Conservation (phyloP, 306 rosid genomes). For the Malus asiatica region DNA sequence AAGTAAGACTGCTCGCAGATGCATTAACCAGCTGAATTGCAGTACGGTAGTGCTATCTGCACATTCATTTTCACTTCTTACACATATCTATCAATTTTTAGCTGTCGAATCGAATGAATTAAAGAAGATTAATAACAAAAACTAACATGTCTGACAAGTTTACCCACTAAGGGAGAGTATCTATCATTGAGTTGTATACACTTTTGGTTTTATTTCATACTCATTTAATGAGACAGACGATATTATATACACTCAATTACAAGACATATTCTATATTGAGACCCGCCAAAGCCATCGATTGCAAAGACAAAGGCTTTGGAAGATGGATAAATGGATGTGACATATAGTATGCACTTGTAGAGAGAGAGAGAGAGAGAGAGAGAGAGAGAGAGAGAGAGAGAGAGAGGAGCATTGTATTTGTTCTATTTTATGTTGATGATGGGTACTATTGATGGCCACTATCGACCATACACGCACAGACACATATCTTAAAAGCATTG, state of each 20-base stretch:
- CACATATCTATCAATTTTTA: fast-evolving
- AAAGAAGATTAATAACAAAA: no score
- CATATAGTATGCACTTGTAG: background rate
- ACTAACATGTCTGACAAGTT: no score
- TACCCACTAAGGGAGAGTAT: no score
- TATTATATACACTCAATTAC: no score
- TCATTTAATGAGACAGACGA: no score
- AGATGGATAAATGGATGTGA: slow-evolving; percentile 13
- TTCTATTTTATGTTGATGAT: slow-evolving; percentile 12
- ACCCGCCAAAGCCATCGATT: slow-evolving; percentile 13
- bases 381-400: background rate
- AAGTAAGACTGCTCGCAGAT: background rate
- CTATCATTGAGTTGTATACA: no score
- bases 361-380: background rate
- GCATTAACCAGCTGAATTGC: background rate
- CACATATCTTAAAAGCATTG: slow-evolving; percentile 39
- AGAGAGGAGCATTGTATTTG: slow-evolving; percentile 16
- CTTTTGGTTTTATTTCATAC: no score
- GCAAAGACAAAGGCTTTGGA: slow-evolving; percentile 19
- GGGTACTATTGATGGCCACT: background rate
- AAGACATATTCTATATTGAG: background rate
- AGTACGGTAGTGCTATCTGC: background rate
- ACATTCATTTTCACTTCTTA: fast-evolving
- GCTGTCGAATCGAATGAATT: no score
- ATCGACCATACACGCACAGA: slow-evolving; percentile 23